Evolutionary conservation across 2,329 filamentous ascomycete species (phyloP), one percentile per base, ranked within the genome.

Genomic region (Sphaerulina musiva): DNA sequence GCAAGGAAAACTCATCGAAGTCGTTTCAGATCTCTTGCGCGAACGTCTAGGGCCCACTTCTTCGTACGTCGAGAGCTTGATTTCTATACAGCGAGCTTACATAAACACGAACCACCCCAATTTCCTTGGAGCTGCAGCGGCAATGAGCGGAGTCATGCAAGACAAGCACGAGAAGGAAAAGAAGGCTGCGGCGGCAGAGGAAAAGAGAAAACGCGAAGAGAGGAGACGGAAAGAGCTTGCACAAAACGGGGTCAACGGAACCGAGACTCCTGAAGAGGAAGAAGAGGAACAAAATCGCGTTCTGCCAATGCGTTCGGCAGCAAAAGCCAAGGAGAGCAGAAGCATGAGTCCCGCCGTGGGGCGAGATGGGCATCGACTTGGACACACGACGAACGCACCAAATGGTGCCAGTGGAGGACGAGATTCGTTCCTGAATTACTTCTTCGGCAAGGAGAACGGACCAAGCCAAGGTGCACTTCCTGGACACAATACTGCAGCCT

Each of bases 51-150:
- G 93, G 1, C 93, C 93, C 9, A 84, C 87, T 53, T 95, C 92
- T 2, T 80, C 75, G 49, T 98, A 98, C 63, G 93, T 98, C 42
- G 93, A 96, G 72, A 97, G 92, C 40, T 79, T 98, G 58, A 98
- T 98, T 62, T 87, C 93, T 26, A 98, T 98, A 57, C 93, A 98
- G 73, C 83, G 93, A 62, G 93, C 93, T 17, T 98, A 98, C 73
- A 97, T 98, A 75, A 98, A 98, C 76, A 98, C 93, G 41, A 98
- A 98, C 68, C 93, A 98, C 70, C 93, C 93, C 46, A 98, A 98
- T 73, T 98, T 98, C 76, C 82, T 97, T 12, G 93, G 93, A 43
- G 93, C 93, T 12, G 92, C 93, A 20, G 92, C 91, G 36, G 93
- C 93, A 59, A 98, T 98, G 93, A 92, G 89, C 62, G 90, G 93